Evolutionary conservation across 345 rosid genomes (phyloP).

Genomic region (Syzygium aqueum): DNA sequence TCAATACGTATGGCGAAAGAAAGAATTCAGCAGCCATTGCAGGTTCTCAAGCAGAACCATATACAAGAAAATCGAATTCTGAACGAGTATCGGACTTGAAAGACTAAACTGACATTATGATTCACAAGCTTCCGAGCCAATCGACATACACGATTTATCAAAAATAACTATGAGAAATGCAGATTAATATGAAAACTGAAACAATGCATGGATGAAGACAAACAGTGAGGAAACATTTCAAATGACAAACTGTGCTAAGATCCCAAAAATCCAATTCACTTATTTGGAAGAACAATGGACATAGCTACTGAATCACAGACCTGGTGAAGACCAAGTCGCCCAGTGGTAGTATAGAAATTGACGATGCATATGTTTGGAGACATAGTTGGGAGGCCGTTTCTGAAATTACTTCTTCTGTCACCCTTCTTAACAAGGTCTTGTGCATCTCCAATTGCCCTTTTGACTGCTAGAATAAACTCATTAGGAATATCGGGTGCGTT

Average conservation of each 20-base stretch:
- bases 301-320: conserved; percentile 3
- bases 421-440: conserved; percentile 15
- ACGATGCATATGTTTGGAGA: conserved; percentile 48
- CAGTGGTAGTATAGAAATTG: conserved; percentile 39
- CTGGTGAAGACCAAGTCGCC: conserved; percentile 68
- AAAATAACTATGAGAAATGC: not conserved
- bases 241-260: not conserved
- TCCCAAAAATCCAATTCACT: not conserved
- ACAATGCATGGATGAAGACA: not conserved
- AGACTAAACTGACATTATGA: not conserved
- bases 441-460: conserved; percentile 24
- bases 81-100: not conserved
- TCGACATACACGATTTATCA: not conserved
- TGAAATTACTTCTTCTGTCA: conserved; percentile 2
- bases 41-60: not conserved
- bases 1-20: not conserved
- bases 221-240: not conserved
- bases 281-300: not conserved
- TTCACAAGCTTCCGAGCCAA: not conserved
- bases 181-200: not conserved
- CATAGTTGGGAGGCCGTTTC: conserved; percentile 41
- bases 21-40: not conserved
- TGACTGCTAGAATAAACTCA: conserved; percentile 26
- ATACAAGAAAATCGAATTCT: not conserved
- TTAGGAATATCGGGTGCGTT: conserved; percentile 31